These are phyloP conservation scores for Chloris gayana DNA, from an alignment of 176 grass and related monocot genomes.

Conservation along the genomic window DNA sequence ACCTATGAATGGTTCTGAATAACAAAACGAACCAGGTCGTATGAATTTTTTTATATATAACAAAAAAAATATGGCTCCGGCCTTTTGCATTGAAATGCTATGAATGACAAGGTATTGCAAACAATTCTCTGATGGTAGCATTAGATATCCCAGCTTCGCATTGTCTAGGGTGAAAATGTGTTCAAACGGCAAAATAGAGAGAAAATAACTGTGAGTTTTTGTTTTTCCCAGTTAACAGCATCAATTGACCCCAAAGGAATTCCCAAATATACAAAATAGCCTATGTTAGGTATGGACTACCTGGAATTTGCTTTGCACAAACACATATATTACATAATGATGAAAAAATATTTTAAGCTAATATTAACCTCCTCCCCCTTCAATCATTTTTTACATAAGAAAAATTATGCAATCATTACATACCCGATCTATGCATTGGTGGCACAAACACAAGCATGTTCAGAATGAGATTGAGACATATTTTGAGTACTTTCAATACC, in stretches of 20 bases:
- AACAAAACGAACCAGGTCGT: background rate
- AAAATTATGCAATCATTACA: background rate
- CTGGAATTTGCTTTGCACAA: too few relatives aligned
- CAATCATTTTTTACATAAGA: background rate
- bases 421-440: slow-evolving; percentile 14
- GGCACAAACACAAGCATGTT: background rate
- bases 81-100: too few relatives aligned
- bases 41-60: background rate
- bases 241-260: background rate
- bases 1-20: background rate
- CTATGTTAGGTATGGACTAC: slow-evolving; percentile 13
- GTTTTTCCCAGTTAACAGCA: background rate
- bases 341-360: slow-evolving; percentile 9
- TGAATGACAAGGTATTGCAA: too few relatives aligned
- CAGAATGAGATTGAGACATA: slow-evolving; percentile 10
- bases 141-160: too few relatives aligned
- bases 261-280: background rate
- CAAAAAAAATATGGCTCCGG: too few relatives aligned
- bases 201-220: background rate
- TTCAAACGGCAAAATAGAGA: background rate
- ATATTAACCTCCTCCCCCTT: slow-evolving; percentile 2
- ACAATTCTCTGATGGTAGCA: too few relatives aligned
- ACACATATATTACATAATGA: background rate
- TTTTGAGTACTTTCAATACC: background rate
- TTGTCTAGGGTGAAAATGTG: too few relatives aligned